Conservation (phyloP, 1,284 basidiomycete species). For the Ustilago crameri region DNA sequence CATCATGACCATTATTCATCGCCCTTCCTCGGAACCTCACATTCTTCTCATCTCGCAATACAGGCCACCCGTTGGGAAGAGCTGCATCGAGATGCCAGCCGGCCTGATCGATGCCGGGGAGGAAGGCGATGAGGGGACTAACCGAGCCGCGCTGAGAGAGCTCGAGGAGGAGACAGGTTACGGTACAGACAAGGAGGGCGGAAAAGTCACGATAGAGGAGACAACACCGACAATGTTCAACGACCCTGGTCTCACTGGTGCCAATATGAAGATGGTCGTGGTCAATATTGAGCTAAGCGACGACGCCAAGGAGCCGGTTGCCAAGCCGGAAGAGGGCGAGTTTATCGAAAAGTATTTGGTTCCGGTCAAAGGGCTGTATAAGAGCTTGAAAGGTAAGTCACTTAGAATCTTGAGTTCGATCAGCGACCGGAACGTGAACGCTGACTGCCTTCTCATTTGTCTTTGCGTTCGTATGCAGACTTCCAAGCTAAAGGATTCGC, state of each 20-base stretch:
- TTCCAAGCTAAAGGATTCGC: conserved; percentile 57
- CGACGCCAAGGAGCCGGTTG: conserved; percentile 62
- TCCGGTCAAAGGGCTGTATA: conserved; percentile 51
- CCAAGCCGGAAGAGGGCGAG: conserved; percentile 66
- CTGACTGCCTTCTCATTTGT: not conserved
- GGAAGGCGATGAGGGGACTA: conserved; percentile 58
- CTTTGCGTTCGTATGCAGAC: conserved; percentile 23
- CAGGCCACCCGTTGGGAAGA: conserved; percentile 53
- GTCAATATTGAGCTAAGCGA: conserved; percentile 60
- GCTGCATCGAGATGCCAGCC: conserved; percentile 66
- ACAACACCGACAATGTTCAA: conserved; percentile 58
- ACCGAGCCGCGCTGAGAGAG: conserved; percentile 61
- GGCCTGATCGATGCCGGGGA: conserved; percentile 66
- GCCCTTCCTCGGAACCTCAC: conserved; percentile 51
- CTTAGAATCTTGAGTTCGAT: too few species aligned
- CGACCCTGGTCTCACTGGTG: conserved; percentile 61
- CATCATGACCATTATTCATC: conserved; percentile 62
- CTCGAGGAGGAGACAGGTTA: conserved; percentile 67
- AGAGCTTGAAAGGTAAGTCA: conserved; percentile 53
- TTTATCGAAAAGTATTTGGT: conserved; percentile 66
- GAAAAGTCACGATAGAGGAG: conserved; percentile 47
- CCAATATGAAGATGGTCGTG: conserved; percentile 64
- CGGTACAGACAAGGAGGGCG: conserved; percentile 52
- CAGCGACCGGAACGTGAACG: too few species aligned
- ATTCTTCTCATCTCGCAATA: conserved; percentile 64